These are phyloP conservation scores for Podaxis mareebaensis DNA, from an alignment of 768 basidiomycete species.

Conservation along the genomic window DNA sequence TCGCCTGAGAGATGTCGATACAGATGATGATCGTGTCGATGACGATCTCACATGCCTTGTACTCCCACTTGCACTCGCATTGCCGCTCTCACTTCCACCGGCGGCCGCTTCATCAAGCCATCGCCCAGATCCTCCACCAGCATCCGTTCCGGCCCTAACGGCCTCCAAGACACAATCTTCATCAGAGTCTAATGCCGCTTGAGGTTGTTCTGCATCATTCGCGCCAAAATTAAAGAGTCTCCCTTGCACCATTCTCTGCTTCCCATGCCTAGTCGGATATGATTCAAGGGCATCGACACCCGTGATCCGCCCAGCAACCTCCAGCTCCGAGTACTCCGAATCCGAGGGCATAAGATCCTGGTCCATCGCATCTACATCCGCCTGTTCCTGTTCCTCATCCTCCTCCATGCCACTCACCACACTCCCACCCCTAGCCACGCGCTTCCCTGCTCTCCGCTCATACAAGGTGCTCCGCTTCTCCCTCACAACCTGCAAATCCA, in stretches of 20 bases:
- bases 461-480: slow-evolving; percentile 12
- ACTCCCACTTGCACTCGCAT: not conserved
- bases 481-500: slow-evolving; percentile 19
- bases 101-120: not conserved
- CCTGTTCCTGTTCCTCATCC: slow-evolving; percentile 50
- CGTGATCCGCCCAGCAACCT: slow-evolving; percentile 20
- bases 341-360: slow-evolving; percentile 56
- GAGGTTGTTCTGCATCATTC: not conserved
- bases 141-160: not conserved
- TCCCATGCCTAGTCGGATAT: not conserved
- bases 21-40: not conserved
- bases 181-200: not conserved
- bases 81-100: not conserved
- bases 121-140: not conserved
- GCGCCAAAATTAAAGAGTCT: not conserved
- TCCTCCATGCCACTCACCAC: slow-evolving; percentile 19
- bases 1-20: not conserved
- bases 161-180: slow-evolving; percentile 8
- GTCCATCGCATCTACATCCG: slow-evolving; percentile 73
- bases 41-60: not conserved
- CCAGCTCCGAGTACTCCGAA: slow-evolving; percentile 36
- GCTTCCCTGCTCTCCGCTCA: slow-evolving; percentile 22
- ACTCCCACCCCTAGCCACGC: slow-evolving; percentile 14
- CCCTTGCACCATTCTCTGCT: not conserved
- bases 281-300: not conserved